Conservation (phyloP, 2,329 filamentous ascomycete genomes). For the Talaromyces sp. region DNA sequence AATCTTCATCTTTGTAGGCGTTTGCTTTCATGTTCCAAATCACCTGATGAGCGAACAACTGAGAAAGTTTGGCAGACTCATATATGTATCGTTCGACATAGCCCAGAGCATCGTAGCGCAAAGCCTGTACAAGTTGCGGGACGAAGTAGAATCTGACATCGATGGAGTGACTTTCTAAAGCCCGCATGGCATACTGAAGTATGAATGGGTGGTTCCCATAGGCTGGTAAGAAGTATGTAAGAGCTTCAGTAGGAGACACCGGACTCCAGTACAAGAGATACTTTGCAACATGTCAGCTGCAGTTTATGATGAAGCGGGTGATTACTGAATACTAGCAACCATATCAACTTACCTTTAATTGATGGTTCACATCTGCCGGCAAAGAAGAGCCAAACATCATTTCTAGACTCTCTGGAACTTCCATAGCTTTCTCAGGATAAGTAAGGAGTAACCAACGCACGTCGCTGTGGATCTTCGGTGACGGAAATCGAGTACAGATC, state of each 20-base stretch:
- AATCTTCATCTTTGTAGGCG: slow-evolving; percentile 95
- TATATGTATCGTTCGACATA: slow-evolving; percentile 96
- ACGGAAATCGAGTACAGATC: slow-evolving; percentile 74
- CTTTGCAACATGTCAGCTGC: slow-evolving; percentile 45
- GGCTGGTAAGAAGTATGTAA: slow-evolving; percentile 87
- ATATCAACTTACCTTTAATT: slow-evolving; percentile 75
- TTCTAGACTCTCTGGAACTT: slow-evolving; percentile 77
- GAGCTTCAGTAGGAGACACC: slow-evolving; percentile 86
- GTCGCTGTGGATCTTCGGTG: slow-evolving; percentile 67
- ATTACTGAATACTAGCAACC: not conserved
- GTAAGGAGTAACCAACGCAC: slow-evolving; percentile 76
- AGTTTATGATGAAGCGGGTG: not conserved
- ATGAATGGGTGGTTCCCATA: slow-evolving; percentile 91
- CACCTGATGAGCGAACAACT: slow-evolving; percentile 96
- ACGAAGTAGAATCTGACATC: slow-evolving; percentile 99
- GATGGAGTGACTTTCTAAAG: slow-evolving; percentile 89
- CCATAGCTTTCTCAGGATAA: slow-evolving; percentile 76
- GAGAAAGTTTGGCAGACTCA: slow-evolving; percentile 96
- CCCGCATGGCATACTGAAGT: slow-evolving; percentile 94
- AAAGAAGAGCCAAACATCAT: slow-evolving; percentile 74
- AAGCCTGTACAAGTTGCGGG: slow-evolving; percentile 91
- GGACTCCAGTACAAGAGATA: slow-evolving; percentile 92
- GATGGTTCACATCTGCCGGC: slow-evolving; percentile 74
- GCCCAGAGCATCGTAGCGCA: slow-evolving; percentile 87
- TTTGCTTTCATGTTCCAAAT: slow-evolving; percentile 99